These are phyloP conservation scores for Metschnikowia vanudenii DNA, from an alignment of 805 yeast genomes.

Conservation along the genomic window DNA sequence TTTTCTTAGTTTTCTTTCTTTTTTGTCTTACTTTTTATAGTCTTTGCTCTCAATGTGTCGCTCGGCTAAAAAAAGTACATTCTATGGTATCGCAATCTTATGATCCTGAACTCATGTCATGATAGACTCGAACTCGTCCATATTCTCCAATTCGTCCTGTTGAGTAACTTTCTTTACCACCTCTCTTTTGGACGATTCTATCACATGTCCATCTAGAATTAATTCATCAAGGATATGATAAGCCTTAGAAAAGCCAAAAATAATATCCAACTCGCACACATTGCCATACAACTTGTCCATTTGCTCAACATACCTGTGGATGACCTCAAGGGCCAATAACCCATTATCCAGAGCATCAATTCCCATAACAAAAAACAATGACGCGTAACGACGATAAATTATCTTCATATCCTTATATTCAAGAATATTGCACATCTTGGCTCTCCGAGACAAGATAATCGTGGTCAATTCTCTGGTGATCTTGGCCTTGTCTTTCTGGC, in stretches of 20 bases:
- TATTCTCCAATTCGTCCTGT: conserved; percentile 83
- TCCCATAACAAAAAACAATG: conserved; percentile 86
- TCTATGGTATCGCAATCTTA: not conserved
- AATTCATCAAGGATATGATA: conserved; percentile 90
- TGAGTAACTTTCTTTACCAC: conserved; percentile 73
- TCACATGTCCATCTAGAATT: conserved; percentile 81
- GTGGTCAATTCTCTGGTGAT: conserved; percentile 85
- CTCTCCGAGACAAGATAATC: conserved; percentile 75
- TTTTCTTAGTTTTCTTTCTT: not conserved
- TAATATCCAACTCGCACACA: conserved; percentile 94
- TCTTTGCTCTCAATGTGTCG: not conserved
- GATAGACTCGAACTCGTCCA: conserved; percentile 56
- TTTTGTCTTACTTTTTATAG: not conserved
- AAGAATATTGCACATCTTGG: conserved; percentile 92
- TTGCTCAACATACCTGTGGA: conserved; percentile 92
- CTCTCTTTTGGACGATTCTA: conserved; percentile 79
- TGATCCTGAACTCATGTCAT: conserved; percentile 22
- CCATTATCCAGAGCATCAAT: conserved; percentile 85
- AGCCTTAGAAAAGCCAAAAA: conserved; percentile 92
- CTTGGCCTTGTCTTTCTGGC: conserved; percentile 83
- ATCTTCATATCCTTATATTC: conserved; percentile 84
- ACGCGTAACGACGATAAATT: conserved; percentile 90
- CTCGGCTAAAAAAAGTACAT: not conserved
- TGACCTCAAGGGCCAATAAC: conserved; percentile 75
- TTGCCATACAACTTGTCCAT: conserved; percentile 96